Base-by-base conservation (phyloP, 768 basidiomycete species). In the Tylopilus balloui region DNA sequence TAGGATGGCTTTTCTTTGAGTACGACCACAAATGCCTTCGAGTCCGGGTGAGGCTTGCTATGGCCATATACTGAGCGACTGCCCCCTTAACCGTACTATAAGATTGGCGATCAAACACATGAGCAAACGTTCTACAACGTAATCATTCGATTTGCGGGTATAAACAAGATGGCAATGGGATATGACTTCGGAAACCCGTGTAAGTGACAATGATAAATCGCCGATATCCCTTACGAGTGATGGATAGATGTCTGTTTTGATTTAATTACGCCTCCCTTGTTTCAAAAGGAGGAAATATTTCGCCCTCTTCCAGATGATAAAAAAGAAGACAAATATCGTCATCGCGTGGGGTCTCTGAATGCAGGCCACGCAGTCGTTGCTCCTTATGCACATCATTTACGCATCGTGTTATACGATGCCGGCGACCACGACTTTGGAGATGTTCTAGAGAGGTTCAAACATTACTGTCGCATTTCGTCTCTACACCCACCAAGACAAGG, bases 381-480 rank as follows among this genome's bases (percentile, higher is more conserved):
- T 0, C 80, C 84, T 13, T 92, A 84, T 56, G 83, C 86, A 1
- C 78, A 83, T 41, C 84, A 89, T 35, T 64, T 92, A 4, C 83
- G 85, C 23, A 56, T 91, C 28, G 58, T 83, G 10, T 71, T 90
- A 1, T 76, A 72, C 55, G 71, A 81, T 17, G 64, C 74, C n/a
- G 56, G 60, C 3, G 79, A 82, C 44, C 12, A 38, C 20, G 53
- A 44, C 21, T 51, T n/a, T 23, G 48, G 42, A 37, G 65, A 69
- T 19, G 68, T 73, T 42, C 61, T 84, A 4, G 55, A 69, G 13
- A 69, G 69, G 24, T 89, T 92, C 58, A 61, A 69, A 12, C 24
- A 68, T 7, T 76, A 83, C 61, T 88, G 85, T 63, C 53, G 62
- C 11, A 69, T 66, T 11, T 80, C 82, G 2, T 75, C 72, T 31